Evolutionary conservation across 345 rosid species (phyloP).

Genomic region (Eucalyptus dawsonii): DNA sequence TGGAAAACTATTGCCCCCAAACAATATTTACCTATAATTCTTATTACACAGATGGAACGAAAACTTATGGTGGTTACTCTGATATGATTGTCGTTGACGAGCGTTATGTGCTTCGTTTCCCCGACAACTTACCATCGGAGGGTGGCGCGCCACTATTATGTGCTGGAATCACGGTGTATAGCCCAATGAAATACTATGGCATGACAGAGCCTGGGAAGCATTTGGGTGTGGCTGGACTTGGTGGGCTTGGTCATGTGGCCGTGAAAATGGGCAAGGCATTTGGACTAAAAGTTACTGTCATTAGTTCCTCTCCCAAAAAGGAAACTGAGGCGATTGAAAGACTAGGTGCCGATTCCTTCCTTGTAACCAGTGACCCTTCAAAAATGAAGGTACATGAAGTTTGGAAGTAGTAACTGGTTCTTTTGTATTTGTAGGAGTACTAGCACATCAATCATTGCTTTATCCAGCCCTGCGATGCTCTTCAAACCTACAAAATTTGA

Average conservation of each 20-base stretch:
- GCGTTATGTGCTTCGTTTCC: slow-evolving; percentile 50
- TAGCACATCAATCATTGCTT: not conserved
- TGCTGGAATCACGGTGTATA: slow-evolving; percentile 83
- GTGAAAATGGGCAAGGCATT: slow-evolving; percentile 82
- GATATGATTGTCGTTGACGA: slow-evolving; percentile 64
- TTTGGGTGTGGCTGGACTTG: slow-evolving; percentile 81
- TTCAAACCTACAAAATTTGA: not conserved
- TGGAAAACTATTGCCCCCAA: slow-evolving; percentile 66
- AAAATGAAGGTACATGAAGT: slow-evolving; percentile 46
- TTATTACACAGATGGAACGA: slow-evolving; percentile 35
- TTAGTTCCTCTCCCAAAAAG: slow-evolving; percentile 51
- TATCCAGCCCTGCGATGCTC: not conserved
- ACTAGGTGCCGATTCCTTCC: slow-evolving; percentile 54
- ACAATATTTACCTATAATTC: slow-evolving; percentile 47
- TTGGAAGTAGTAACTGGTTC: not conserved
- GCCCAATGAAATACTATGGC: slow-evolving; percentile 88
- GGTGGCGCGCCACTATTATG: slow-evolving; percentile 72
- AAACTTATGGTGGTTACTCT: slow-evolving; percentile 66
- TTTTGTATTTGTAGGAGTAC: not conserved
- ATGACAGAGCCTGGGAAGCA: slow-evolving; percentile 78
- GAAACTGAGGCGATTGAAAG: slow-evolving; percentile 38
- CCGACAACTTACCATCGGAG: slow-evolving; percentile 53
- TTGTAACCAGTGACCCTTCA: slow-evolving; percentile 40
- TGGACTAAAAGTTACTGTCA: slow-evolving; percentile 78
- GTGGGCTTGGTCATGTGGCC: slow-evolving; percentile 91